phyloP scores from a whole-genome alignment of 805 yeast species.

The Metschnikowia arizonensis region DNA sequence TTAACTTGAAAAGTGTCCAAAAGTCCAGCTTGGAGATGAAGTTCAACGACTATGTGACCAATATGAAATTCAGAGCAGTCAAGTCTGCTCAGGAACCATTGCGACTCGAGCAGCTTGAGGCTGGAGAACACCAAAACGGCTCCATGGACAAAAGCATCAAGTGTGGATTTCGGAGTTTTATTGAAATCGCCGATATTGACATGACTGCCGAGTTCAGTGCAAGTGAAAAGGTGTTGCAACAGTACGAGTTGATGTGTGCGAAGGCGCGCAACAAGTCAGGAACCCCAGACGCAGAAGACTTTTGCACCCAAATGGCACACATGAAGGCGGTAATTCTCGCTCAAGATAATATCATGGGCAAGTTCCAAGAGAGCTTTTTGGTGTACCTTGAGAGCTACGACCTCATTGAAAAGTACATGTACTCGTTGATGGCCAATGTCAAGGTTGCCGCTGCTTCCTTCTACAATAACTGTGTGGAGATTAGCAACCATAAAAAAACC shows the following conservation, averaged over 20 bases:
- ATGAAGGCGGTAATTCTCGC: conserved; percentile 1
- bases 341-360: conserved; percentile 1
- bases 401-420: conserved; percentile 1
- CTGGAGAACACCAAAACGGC: not conserved
- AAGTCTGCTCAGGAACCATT: not conserved
- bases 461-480: conserved; percentile 3
- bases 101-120: conserved; percentile 1
- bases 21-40: not conserved
- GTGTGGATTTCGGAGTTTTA: not conserved
- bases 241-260: conserved; percentile 1
- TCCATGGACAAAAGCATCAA: not conserved
- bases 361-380: not conserved
- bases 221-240: conserved; percentile 1
- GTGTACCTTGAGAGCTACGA: not conserved
- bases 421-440: conserved; percentile 2
- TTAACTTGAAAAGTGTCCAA: not conserved
- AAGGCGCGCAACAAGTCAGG: not conserved
- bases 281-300: not conserved
- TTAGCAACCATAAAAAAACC: not conserved
- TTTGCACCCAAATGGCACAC: conserved; percentile 4
- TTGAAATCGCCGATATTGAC: conserved; percentile 1
- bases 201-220: not conserved
- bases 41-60: not conserved
- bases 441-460: not conserved
- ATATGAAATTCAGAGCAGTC: not conserved